Percentiles rank a stretch among this genome's conserved stretches.
These are phyloP conservation scores for Furcasterigmium furcatum DNA, from an alignment of 2,329 filamentous ascomycete genomes.

Conservation along the genomic window DNA sequence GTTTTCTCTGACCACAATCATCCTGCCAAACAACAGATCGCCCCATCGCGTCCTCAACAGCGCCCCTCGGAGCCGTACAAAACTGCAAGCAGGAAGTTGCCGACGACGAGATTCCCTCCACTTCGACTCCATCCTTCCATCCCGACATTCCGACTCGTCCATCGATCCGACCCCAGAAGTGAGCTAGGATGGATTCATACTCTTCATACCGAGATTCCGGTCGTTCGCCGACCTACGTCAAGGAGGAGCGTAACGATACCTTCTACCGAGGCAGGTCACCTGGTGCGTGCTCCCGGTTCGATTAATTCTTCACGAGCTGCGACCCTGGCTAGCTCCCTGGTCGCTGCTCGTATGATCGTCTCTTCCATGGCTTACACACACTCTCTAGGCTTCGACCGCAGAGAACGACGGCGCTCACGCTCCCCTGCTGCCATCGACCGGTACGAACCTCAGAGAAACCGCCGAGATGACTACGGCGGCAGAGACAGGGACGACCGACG, in stretches of 20 bases:
- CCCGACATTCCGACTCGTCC: no score
- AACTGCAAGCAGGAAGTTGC: no score
- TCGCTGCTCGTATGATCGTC: background rate
- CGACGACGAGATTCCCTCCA: no score
- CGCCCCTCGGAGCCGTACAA: no score
- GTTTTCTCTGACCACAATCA: conserved; percentile 53
- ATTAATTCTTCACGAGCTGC: no score
- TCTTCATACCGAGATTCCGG: conserved; percentile 47
- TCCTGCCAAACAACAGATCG: conserved; percentile 47
- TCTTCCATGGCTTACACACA: conserved; percentile 8
- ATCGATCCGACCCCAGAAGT: conserved; percentile 23
- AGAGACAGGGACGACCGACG: conserved; percentile 55
- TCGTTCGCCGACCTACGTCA: conserved; percentile 51
- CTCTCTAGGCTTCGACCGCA: conserved; percentile 51
- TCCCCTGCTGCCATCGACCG: conserved; percentile 71
- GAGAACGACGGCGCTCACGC: conserved; percentile 62
- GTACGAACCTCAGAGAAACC: conserved; percentile 66
- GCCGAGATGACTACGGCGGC: conserved; percentile 62
- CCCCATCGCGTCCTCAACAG: conserved; percentile 13
- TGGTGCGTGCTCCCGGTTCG: conserved; percentile 47
- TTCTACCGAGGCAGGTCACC: conserved; percentile 68
- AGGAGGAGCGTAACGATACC: conserved; percentile 53
- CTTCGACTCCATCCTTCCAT: no score
- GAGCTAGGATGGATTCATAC: conserved; percentile 50
- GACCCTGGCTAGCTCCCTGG: background rate